phyloP scores from a whole-genome alignment of 352 stramenopile species.

The Poterioochromonas sp. region DNA sequence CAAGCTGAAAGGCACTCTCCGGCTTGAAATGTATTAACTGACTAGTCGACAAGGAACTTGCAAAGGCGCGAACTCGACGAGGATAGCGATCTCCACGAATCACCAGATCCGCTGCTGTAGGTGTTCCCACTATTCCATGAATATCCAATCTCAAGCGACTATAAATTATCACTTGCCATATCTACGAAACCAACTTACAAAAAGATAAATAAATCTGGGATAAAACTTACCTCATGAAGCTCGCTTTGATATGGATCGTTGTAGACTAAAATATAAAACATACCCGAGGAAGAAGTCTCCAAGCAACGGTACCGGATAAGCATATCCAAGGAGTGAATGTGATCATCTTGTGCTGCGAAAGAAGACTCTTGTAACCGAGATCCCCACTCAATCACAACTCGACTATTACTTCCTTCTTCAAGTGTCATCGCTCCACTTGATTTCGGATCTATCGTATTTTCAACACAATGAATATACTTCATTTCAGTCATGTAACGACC shows the following conservation, averaged over 20 bases:
- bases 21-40: slow-evolving; percentile 62
- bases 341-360: neutral
- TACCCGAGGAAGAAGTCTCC: slow-evolving; percentile 66
- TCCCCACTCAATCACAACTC: slow-evolving; percentile 44
- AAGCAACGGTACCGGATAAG: slow-evolving; percentile 73
- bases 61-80: slow-evolving; percentile 52
- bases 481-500: slow-evolving; percentile 1
- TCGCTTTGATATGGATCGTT: slow-evolving; percentile 42
- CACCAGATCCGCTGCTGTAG: slow-evolving; percentile 69
- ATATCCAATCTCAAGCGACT: slow-evolving; percentile 61
- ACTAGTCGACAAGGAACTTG: slow-evolving; percentile 42
- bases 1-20: slow-evolving; percentile 65
- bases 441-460: slow-evolving; percentile 21
- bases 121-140: slow-evolving; percentile 54
- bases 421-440: too few species aligned
- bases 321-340: slow-evolving; percentile 47
- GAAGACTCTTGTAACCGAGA: neutral
- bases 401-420: neutral
- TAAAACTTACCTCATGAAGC: slow-evolving; percentile 42
- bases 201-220: neutral
- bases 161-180: slow-evolving; percentile 54
- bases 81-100: slow-evolving; percentile 63
- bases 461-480: slow-evolving; percentile 53
- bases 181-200: neutral
- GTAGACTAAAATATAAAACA: slow-evolving; percentile 67